These are phyloP conservation scores for Exophiala sideris DNA, from an alignment of 2,329 filamentous ascomycete species.

Conservation along the genomic window DNA sequence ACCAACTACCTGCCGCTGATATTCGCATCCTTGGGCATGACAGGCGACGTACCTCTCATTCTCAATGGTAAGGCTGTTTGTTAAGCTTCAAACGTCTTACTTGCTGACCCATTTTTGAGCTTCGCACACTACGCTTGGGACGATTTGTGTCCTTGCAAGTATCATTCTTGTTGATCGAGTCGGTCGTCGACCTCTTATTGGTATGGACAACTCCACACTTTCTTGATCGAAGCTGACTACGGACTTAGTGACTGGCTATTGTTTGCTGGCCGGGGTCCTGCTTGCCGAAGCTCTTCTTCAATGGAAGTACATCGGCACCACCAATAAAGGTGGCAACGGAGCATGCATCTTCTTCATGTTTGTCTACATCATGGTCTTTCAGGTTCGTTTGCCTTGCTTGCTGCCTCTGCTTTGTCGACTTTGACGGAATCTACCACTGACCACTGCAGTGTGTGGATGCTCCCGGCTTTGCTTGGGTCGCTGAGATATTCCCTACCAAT, in stretches of 20 bases:
- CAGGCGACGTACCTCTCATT: conserved; percentile 40
- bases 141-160: conserved; percentile 59
- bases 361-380: conserved; percentile 39
- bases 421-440: neutral
- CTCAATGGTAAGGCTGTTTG: conserved; percentile 31
- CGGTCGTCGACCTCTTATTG: conserved; percentile 51
- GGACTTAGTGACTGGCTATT: conserved; percentile 4
- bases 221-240: neutral
- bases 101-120: neutral
- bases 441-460: conserved; percentile 38
- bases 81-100: too few relatives aligned
- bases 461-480: conserved; percentile 44
- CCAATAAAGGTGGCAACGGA: conserved; percentile 33
- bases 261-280: neutral
- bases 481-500: conserved; percentile 44
- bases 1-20: conserved; percentile 41
- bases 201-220: neutral
- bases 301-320: conserved; percentile 31
- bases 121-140: conserved; percentile 38
- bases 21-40: conserved; percentile 35
- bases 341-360: conserved; percentile 40
- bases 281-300: conserved; percentile 9
- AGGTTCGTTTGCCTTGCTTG: neutral
- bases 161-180: conserved; percentile 68
- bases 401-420: too few relatives aligned